Evolutionary conservation across 2,329 filamentous ascomycete genomes (phyloP), one percentile per base, ranked within the genome.

Genomic region (Beauveria asiatica): DNA sequence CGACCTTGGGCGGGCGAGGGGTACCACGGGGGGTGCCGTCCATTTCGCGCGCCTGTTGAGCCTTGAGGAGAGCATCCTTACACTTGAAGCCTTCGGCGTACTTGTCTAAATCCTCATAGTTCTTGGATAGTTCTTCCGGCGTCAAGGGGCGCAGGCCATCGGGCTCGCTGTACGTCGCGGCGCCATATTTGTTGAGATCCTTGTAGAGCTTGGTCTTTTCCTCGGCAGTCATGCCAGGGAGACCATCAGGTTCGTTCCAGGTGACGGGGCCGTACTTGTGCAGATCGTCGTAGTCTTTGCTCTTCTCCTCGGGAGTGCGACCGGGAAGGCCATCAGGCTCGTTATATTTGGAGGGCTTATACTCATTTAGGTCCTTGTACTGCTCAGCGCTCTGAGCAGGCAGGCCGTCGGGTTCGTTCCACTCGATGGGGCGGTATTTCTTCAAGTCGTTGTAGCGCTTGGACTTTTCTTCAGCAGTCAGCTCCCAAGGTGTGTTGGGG

Each of bases 71-170:
- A 4, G 69, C 65, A 44, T 72, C 67, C 13, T 74, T 70, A 33
- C 71, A 69, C 51, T 72, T 68, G 57, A 72, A 73, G 2, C 74
- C 71, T 5, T 62, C 54, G 39, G 67, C 70, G 44, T 80, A 80
- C 17, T 72, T 70, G 19, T 71, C 67, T 5, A 80, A 67, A 42
- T 80, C 78, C 16, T 72, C 68, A 61, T 78, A 77, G 48, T 70
- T 65, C 54, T 73, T 73, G 17, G 72, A 73, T n/a, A 64, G 59
- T 48, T 75, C 71, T 52, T 72, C 70, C 0, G 69, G 46, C 2
- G 70, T 69, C n/a, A 60, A 59, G 30, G 71, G 64, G 10, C 67
- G 66, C 19, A 70, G 63, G 13, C 70, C 70, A 44, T 72, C 63
- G 0, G 70, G 70, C 45, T 72, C 70, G 33, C 70, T 71, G 66